Evolutionary conservation across 305 asterid genomes (phyloP).

Genomic region (Petunia hybrid): DNA sequence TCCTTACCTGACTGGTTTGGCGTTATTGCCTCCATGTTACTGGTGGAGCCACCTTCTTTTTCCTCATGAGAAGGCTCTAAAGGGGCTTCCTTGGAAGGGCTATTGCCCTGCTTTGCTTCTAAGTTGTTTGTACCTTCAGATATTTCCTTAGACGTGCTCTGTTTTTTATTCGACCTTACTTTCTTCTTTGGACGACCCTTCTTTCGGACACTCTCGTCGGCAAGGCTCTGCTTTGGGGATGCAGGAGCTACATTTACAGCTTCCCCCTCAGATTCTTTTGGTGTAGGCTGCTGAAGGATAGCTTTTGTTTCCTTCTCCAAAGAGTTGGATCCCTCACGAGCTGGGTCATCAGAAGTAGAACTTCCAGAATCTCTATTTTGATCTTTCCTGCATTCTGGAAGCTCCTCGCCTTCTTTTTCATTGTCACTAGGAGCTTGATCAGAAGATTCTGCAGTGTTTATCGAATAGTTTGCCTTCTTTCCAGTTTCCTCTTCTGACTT

Average conservation of each 20-base stretch:
- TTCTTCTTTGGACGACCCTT: slow-evolving; percentile 49
- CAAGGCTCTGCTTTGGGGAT: slow-evolving; percentile 51
- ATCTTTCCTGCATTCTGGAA: slow-evolving; percentile 41
- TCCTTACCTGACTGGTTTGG: slow-evolving; percentile 49
- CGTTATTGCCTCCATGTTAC: slow-evolving; percentile 59
- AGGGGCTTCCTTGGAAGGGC: slow-evolving; percentile 46
- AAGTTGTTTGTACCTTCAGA: slow-evolving; percentile 56
- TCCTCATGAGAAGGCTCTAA: slow-evolving; percentile 46
- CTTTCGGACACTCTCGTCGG: slow-evolving; percentile 48
- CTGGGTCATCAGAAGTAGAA: slow-evolving; percentile 46
- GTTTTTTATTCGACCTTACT: slow-evolving; percentile 42
- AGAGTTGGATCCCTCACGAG: slow-evolving; percentile 48
- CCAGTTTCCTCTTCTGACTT: slow-evolving; percentile 46
- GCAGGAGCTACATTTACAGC: slow-evolving; percentile 55
- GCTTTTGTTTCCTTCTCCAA: slow-evolving; percentile 51
- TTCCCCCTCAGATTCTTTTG: slow-evolving; percentile 54
- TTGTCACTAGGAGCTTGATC: slow-evolving; percentile 42
- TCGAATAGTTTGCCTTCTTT: slow-evolving; percentile 35
- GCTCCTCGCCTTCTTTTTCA: slow-evolving; percentile 56
- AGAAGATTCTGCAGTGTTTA: slow-evolving; percentile 47
- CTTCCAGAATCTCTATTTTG: slow-evolving; percentile 43
- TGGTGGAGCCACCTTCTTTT: slow-evolving; percentile 48
- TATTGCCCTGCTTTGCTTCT: slow-evolving; percentile 50
- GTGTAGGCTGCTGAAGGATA: slow-evolving; percentile 44
- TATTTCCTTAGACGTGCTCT: slow-evolving; percentile 50